Percentiles rank a stretch among this genome's conserved stretches.
Conservation (phyloP, 2,329 filamentous ascomycete genomes). For the Colletotrichum lentis region DNA sequence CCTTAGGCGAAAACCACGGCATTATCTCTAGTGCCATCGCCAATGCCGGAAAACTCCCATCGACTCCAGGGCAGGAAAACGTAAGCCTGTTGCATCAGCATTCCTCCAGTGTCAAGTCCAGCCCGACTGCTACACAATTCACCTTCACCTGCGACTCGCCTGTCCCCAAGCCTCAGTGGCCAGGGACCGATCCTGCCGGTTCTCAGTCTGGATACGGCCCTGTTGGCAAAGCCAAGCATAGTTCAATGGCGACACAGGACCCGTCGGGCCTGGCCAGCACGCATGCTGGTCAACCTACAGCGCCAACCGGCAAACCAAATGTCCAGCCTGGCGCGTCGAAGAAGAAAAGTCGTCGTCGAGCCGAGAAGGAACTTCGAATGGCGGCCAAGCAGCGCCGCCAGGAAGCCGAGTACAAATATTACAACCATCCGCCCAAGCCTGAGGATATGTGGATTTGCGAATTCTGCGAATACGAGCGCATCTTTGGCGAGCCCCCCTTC, state of each 20-base stretch:
- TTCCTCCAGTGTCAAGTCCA: constrained; percentile 62
- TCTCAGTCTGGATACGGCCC: constrained; percentile 45
- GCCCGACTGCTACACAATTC: constrained; percentile 84
- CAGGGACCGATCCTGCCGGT: constrained; percentile 57
- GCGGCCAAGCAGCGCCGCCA: constrained; percentile 82
- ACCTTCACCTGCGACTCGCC: constrained; percentile 96
- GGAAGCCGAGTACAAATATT: constrained; percentile 79
- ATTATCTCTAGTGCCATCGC: constrained; percentile 95
- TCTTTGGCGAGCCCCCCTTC: constrained; percentile 86
- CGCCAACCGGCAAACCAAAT: constrained; percentile 49
- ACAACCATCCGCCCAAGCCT: constrained; percentile 71
- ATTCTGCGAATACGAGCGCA: constrained; percentile 96
- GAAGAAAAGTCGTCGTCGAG: constrained; percentile 72
- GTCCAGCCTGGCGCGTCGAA: constrained; percentile 52
- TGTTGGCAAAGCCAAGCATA: constrained; percentile 40
- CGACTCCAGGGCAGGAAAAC: constrained; percentile 76
- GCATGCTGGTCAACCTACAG: neutral
- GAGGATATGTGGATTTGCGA: constrained; percentile 95
- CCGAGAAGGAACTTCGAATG: constrained; percentile 74
- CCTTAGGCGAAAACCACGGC: constrained; percentile 63
- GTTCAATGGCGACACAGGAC: constrained; percentile 38
- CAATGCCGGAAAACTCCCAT: constrained; percentile 77
- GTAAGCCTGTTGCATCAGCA: constrained; percentile 79
- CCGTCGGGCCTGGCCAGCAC: constrained; percentile 15
- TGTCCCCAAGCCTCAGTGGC: constrained; percentile 81